A percentile compares a stretch with the other conserved stretches of the same genome.
These are phyloP conservation scores for Flaveria linearis DNA, from an alignment of 129 eudicot genomes.

Conservation along the genomic window DNA sequence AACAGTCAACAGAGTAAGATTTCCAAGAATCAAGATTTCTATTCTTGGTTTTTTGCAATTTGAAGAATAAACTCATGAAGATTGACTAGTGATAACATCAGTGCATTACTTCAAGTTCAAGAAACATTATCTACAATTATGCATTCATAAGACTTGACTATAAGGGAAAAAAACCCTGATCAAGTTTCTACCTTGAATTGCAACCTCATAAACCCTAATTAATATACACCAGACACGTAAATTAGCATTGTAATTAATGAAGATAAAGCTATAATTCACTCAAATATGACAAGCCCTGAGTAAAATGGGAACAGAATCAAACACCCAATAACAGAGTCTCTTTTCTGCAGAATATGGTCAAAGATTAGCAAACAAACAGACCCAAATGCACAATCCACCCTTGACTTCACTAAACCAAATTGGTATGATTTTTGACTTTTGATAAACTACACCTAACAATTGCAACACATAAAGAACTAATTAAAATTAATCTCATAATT, in stretches of 20 bases:
- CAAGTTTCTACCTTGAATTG: slow-evolving; percentile 26
- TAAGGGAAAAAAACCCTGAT: neutral
- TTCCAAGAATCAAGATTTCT: neutral
- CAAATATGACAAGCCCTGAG: neutral
- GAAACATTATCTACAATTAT: slow-evolving; percentile 18
- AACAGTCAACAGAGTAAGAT: slow-evolving; percentile 17
- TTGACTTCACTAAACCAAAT: neutral
- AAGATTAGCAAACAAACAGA: slow-evolving; percentile 4
- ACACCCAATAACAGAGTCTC: slow-evolving; percentile 6
- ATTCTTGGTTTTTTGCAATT: neutral
- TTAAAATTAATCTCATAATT: neutral
- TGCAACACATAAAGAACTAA: slow-evolving; percentile 15
- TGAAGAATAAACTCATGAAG: too few relatives aligned
- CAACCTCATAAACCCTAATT: slow-evolving; percentile 27
- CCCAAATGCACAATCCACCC: neutral
- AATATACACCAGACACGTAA: slow-evolving; percentile 19
- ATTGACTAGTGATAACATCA: too few relatives aligned
- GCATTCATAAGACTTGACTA: neutral
- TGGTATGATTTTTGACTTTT: slow-evolving; percentile 19
- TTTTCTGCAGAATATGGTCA: slow-evolving; percentile 24
- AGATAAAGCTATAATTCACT: neutral
- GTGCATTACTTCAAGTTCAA: slow-evolving; percentile 21
- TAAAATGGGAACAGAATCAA: slow-evolving; percentile 5
- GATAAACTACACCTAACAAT: slow-evolving; percentile 22
- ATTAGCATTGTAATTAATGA: neutral